Evolutionary conservation across 148 eudicot species (phyloP).

Genomic region (Fagopyrum homotropicum): DNA sequence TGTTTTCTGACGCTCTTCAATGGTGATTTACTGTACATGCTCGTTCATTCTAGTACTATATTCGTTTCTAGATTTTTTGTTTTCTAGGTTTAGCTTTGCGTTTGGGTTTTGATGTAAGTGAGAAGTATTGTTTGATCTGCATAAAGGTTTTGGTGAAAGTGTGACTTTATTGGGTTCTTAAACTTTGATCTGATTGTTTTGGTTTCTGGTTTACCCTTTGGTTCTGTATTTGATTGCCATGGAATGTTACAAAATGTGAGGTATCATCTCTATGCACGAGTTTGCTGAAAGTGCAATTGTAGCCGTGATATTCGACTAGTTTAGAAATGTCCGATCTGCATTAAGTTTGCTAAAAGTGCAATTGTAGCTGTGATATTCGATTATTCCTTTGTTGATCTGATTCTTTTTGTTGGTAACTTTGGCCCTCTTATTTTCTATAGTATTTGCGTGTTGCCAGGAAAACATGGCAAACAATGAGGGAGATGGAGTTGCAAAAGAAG

Average conservation of each 20-base stretch:
- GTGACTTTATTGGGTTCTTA: too few species aligned
- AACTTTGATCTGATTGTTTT: too few species aligned
- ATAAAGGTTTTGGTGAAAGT: too few species aligned
- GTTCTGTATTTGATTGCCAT: too few species aligned
- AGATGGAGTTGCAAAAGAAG: slow-evolving; percentile 30
- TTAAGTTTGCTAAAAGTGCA: neutral
- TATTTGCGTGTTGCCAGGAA: slow-evolving; percentile 12
- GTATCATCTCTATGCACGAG: neutral
- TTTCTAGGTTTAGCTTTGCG: neutral
- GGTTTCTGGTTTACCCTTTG: too few species aligned
- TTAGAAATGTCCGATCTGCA: neutral
- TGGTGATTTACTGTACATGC: neutral
- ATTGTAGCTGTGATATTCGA: neutral
- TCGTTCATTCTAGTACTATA: neutral
- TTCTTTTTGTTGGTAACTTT: neutral
- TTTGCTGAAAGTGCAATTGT: neutral
- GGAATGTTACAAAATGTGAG: neutral
- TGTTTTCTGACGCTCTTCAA: neutral
- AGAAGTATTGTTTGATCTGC: too few species aligned
- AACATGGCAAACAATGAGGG: slow-evolving; percentile 47
- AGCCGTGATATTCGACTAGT: neutral
- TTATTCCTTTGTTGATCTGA: neutral
- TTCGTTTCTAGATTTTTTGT: neutral
- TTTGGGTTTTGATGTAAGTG: too few species aligned
- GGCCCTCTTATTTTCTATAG: neutral